phyloP scores from a whole-genome alignment of 1,139 yeast genomes.

The Spencermartinsiella ligniputridi region DNA sequence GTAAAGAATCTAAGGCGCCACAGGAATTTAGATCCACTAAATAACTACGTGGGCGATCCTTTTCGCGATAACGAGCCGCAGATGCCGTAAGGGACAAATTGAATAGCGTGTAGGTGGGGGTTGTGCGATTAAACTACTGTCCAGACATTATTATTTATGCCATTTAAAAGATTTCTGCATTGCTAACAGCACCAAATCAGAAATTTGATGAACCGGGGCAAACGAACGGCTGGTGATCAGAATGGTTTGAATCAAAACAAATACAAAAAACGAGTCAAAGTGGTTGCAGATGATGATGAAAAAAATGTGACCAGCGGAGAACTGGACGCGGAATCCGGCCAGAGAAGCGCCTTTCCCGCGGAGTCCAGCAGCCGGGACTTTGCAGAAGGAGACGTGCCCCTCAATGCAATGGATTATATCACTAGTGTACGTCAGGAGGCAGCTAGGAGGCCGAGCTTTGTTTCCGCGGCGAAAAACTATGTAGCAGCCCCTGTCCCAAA shows the following conservation, averaged over 20 bases:
- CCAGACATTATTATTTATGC: too few relatives aligned
- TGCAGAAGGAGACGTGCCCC: slow-evolving; percentile 11
- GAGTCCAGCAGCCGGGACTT: slow-evolving; percentile 12
- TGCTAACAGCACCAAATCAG: too few relatives aligned
- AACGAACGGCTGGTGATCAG: not conserved
- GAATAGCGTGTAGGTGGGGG: too few relatives aligned
- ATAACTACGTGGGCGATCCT: too few relatives aligned
- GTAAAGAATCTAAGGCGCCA: too few relatives aligned
- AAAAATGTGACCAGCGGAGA: slow-evolving; percentile 19
- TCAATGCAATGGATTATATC: slow-evolving; percentile 24
- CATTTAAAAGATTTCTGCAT: too few relatives aligned
- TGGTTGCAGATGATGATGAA: not conserved
- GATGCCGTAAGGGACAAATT: too few relatives aligned
- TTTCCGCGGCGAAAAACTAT: slow-evolving; percentile 1
- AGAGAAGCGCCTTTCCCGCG: slow-evolving; percentile 41
- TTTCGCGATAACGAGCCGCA: too few relatives aligned
- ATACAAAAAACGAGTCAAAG: not conserved
- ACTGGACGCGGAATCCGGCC: slow-evolving; percentile 40
- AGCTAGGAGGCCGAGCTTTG: slow-evolving; percentile 17
- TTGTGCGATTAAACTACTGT: too few relatives aligned
- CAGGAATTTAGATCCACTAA: too few relatives aligned
- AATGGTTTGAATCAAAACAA: not conserved
- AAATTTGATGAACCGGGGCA: not conserved
- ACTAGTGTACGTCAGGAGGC: slow-evolving; percentile 25
- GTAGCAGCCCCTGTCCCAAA: not conserved